Evolutionary conservation across 768 basidiomycete genomes (phyloP), one percentile per base, ranked within the genome.

Genomic region (Naematelia encephala): DNA sequence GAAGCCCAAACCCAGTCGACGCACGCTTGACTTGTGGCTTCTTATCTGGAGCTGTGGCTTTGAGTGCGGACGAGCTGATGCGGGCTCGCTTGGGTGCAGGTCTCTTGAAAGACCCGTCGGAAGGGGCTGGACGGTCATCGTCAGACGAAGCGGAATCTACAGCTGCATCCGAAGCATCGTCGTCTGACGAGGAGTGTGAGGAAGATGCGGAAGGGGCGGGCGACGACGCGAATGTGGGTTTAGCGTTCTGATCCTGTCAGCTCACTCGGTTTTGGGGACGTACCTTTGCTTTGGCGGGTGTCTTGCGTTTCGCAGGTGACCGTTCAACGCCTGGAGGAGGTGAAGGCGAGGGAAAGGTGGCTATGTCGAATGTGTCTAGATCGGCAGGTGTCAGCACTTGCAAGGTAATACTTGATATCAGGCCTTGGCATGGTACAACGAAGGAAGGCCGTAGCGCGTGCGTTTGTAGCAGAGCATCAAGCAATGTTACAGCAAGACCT

Each of bases 281-380:
- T 54, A 47, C 34, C 16, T 26, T 45, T 51, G 45, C 12, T n/a
- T 56, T 39, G 8, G 34, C n/a, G n/a, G n/a, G 34, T 8, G 34
- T 51, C 26, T 27, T 59, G 12, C 44, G 23, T 59, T 50, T 29
- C 30, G n/a, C 26, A 62, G 52, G 52, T 16, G 42, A 49, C 23
- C 29, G 47, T 16, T 26, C 52, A 1, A 61, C 22, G 4, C 66
- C 69, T 12, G 58, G 60, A 1, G 67, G 67, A 2, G 69, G 69
- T 3, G 64, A 59, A 1, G 69, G 69, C 0, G 69, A 71, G 13
- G 51, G 59, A 54, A 68, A 62, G 8, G 59, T 66, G 4, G 53
- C 34, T 28, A 71, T 54, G 30, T 71, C 69, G 55, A 63, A 64
- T 4, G 51, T 61, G 48, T 62, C 69, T 70, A 46, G 10, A 19